These are phyloP conservation scores for Cerioporus squamosus DNA, from an alignment of 1,284 basidiomycete species.

Conservation along the genomic window DNA sequence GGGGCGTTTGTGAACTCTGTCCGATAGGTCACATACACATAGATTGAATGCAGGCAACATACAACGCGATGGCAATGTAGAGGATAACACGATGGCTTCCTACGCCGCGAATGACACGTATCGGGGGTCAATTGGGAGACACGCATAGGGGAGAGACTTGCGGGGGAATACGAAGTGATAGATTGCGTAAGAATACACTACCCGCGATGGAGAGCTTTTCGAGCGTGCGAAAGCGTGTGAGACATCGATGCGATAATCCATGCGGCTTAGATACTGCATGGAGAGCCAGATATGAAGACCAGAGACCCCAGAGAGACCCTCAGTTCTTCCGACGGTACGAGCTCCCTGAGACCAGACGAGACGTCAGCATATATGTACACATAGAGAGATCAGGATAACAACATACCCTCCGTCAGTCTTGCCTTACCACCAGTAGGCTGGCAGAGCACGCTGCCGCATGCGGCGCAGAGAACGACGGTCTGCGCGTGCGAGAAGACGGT, in stretches of 20 bases:
- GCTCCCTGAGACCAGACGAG: slow-evolving; percentile 60
- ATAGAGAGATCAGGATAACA: background rate
- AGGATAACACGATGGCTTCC: no score
- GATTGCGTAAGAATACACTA: slow-evolving; percentile 30
- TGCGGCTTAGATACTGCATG: slow-evolving; percentile 30
- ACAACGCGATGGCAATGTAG: slow-evolving; percentile 4
- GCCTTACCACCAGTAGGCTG: slow-evolving; percentile 99
- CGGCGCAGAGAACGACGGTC: slow-evolving; percentile 91
- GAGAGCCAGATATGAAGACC: slow-evolving; percentile 22
- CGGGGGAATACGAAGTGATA: slow-evolving; percentile 22
- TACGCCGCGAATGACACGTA: background rate
- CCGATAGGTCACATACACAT: slow-evolving; percentile 2
- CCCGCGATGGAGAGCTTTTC: slow-evolving; percentile 26
- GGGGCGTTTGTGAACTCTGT: no score
- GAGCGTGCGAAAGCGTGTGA: slow-evolving; percentile 29
- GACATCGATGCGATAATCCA: slow-evolving; percentile 31
- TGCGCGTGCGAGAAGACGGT: slow-evolving; percentile 96
- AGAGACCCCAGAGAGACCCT: slow-evolving; percentile 36
- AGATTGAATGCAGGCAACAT: slow-evolving; percentile 8
- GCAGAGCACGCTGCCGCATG: slow-evolving; percentile 95
- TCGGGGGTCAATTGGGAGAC: background rate
- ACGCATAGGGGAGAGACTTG: background rate
- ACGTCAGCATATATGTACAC: slow-evolving; percentile 8
- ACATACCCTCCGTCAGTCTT: slow-evolving; percentile 95
- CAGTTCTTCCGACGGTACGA: slow-evolving; percentile 90